Evolutionary conservation across 2,329 filamentous ascomycete genomes (phyloP), one percentile per base, ranked within the genome.

Genomic region (Pezicula neosporulosa): DNA sequence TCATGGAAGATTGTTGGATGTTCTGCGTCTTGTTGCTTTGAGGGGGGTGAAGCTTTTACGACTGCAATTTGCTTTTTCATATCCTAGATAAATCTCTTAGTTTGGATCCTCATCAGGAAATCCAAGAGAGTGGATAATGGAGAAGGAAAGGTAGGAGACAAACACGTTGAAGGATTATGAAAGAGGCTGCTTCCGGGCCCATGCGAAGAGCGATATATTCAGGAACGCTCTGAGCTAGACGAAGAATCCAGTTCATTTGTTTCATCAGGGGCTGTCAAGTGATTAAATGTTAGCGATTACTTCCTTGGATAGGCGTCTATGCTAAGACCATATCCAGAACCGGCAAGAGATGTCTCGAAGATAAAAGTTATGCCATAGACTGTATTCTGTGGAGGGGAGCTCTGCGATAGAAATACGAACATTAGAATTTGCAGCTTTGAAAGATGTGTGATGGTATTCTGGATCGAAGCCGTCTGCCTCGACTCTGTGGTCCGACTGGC

Each of bases 1-100:
- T 50, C 37, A 44, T 60, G 53, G 47, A 60, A 61, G 30, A 62
- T 59, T 33, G 50, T 54, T 56, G 49, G 19, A 62, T 50, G 52
- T 18, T 49, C 33, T 44, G 24, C 21, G 30, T 33, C 37, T 5
- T 13, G 37, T 16, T 39, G n/a, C 18, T 39, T 21, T 16, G 37
- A 9, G 10, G 7, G 37, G 37, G 30, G 7, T 33, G 30, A 10
- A 13, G 12, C 5, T 33, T 13, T 33, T 33, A 33, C 12, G 30
- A 3, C 12, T 33, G 30, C 3, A 13, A 33, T 33, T 33, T 33
- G 30, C 30, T 33, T 33, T 13, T 13, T 4, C 30, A 33, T 33
- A 13, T 33, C 30, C 30, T 33, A 7, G 4, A 10, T 12, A 3
- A 12, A 33, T 33, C 1, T 33, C 9, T 33, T 33, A 33, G 9